These are phyloP conservation scores for Kluyveromyces lactis DNA, from an alignment of 805 yeast species.

Conservation along the genomic window DNA sequence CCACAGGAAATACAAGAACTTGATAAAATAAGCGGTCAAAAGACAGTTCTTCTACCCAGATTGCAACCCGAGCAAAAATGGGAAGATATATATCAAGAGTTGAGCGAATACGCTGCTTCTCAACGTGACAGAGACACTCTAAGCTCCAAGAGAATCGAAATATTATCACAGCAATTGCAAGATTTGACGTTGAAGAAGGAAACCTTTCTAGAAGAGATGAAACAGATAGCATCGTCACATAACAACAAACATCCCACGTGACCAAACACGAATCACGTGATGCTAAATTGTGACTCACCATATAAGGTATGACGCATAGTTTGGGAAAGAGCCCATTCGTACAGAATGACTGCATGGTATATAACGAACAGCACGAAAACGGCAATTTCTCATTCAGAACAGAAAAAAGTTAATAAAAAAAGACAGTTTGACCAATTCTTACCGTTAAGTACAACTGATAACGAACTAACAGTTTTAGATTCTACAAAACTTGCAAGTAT, in stretches of 20 bases:
- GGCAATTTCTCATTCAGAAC: not conserved
- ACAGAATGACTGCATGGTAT: too few relatives aligned
- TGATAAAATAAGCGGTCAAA: not conserved
- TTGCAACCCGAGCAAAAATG: not conserved
- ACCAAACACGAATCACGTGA: too few relatives aligned
- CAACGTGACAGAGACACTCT: not conserved
- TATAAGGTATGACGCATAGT: too few relatives aligned
- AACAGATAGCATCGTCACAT: not conserved
- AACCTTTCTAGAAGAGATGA: not conserved
- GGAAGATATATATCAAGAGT: not conserved
- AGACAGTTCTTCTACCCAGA: not conserved
- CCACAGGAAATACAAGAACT: not conserved
- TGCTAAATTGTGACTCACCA: too few relatives aligned
- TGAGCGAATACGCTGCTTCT: not conserved
- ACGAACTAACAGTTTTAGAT: not conserved
- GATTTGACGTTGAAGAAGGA: not conserved
- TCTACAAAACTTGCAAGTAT: too few relatives aligned
- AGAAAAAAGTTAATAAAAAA: too few relatives aligned
- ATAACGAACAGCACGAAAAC: not conserved
- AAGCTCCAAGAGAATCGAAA: not conserved
- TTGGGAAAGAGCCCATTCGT: too few relatives aligned
- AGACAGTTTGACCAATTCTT: not conserved
- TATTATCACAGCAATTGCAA: not conserved
- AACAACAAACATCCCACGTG: too few relatives aligned
- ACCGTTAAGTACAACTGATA: conserved; percentile 2